A percentile compares a stretch with the other conserved stretches of the same genome.
phyloP scores from a whole-genome alignment of 2,329 filamentous ascomycete species.

The Cryphonectria nitschkei region DNA sequence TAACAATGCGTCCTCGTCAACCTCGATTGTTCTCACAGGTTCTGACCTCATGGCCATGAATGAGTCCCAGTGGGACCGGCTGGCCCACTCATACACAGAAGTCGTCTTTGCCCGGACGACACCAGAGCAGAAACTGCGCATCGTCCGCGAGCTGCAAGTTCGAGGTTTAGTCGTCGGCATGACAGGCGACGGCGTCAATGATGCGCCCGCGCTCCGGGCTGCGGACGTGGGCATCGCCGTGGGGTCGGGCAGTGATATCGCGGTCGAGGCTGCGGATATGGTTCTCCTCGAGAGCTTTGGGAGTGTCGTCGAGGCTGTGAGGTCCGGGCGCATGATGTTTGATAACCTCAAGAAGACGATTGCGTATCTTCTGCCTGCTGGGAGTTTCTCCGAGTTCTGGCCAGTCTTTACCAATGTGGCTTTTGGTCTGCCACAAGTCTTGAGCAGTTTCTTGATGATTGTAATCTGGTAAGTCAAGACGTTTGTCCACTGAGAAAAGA shows the following conservation, averaged over 20 bases:
- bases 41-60: constrained; percentile 68
- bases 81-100: constrained; percentile 66
- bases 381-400: constrained; percentile 76
- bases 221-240: constrained; percentile 85
- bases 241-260: constrained; percentile 80
- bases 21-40: constrained; percentile 66
- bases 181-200: constrained; percentile 87
- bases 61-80: constrained; percentile 69
- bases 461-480: constrained; percentile 56
- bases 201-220: constrained; percentile 77
- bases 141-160: constrained; percentile 74
- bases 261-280: constrained; percentile 80
- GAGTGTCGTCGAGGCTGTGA: constrained; percentile 72
- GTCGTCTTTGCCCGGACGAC: constrained; percentile 79
- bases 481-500: background rate
- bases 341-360: constrained; percentile 80
- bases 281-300: constrained; percentile 77
- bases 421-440: constrained; percentile 73
- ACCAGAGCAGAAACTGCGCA: constrained; percentile 78
- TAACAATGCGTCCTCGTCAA: constrained; percentile 35
- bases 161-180: constrained; percentile 73
- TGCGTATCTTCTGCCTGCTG: constrained; percentile 74
- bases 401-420: constrained; percentile 74
- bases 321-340: constrained; percentile 76
- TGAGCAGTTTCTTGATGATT: constrained; percentile 75